Conservation (phyloP, 2,329 filamentous ascomycete genomes). For the Myriosclerotinia curreyana region DNA sequence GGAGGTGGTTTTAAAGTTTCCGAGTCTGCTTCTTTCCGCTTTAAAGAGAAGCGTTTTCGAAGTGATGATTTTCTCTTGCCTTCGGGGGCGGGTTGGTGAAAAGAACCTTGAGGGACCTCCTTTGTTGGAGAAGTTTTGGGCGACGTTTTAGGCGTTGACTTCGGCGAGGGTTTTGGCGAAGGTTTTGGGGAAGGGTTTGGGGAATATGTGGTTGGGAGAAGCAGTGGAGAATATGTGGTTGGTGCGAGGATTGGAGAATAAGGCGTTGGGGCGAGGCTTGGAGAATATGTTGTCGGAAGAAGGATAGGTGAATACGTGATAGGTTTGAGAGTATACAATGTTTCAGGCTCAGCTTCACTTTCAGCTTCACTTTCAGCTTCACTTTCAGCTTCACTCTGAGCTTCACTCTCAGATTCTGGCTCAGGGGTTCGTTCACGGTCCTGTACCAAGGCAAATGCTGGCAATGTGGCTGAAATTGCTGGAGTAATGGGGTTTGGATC, state of each 20-base stretch:
- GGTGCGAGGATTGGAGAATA: background rate
- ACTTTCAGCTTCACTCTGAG: conserved; percentile 2
- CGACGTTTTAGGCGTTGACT: background rate
- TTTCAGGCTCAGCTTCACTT: conserved; percentile 26
- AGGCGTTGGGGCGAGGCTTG: conserved; percentile 22
- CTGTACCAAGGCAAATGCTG: conserved; percentile 34
- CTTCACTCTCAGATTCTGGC: conserved; percentile 17
- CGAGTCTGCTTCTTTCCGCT: conserved; percentile 30
- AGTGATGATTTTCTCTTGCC: conserved; percentile 31
- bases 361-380: conserved; percentile 22
- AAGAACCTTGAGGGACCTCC: background rate
- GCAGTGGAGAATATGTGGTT: conserved; percentile 4
- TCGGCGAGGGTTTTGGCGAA: background rate
- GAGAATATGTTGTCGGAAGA: conserved; percentile 26
- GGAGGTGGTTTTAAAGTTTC: conserved; percentile 21
- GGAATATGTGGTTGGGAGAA: conserved; percentile 3
- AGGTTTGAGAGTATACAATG: conserved; percentile 37
- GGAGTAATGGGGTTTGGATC: conserved; percentile 37
- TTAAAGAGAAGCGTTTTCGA: conserved; percentile 37
- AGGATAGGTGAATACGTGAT: conserved; percentile 37
- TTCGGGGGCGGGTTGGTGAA: conserved; percentile 28
- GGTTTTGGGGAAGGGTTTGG: conserved; percentile 3
- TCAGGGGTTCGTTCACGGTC: conserved; percentile 36
- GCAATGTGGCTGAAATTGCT: conserved; percentile 34
- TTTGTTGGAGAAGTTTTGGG: background rate